Base-by-base conservation (phyloP, 2,329 filamentous ascomycete species). In the Simplicillium aogashimaense region DNA sequence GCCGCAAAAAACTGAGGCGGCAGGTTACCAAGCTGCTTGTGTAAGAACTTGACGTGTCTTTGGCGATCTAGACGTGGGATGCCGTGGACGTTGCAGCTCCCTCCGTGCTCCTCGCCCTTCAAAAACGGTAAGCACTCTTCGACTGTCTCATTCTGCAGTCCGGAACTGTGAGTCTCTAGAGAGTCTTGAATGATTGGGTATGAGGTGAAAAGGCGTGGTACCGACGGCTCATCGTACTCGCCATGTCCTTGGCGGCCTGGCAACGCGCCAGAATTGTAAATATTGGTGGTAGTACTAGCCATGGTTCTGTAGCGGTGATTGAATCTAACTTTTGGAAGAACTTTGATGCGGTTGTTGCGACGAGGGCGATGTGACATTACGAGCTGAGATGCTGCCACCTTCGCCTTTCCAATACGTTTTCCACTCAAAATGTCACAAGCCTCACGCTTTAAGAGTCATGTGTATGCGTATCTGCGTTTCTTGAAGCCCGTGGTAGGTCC, bases 11-110 rank as follows among this genome's bases (percentile, higher is more conserved):
- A 95, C 3, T 66, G 67, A 7, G 74, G 65, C 0, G 90, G 86
- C 45, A 94, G 77, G 37, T 67, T 68, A 17, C 66, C 67, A 28
- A 83, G 62, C 49, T 66, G 68, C 48, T 67, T 70, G 47, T 72
- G 69, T 37, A 89, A 62, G 55, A 86, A 89, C 29, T 57, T 61
- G 43, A 76, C 66, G 60, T 83, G 79, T 33, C 66, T 66, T 45
- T 65, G 64, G 33, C 83, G 78, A 50, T 81, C 73, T n/a, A 98
- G 74, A 42, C 70, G 71, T 12, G 87, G 85, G 29, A 95, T 66
- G 12, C 87, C 88, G 57, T 81, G 69, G 38, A 64, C 64, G 61
- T 94, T 95, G 61, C 76, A 72, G 14, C 63, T 59, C 15, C 62
- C 59, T 17, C 68, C 64, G 43, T 72, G 66, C 37, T 67, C 66